Evolutionary conservation across 345 rosid genomes (phyloP), one percentile per base, ranked within the genome.

Genomic region (Physaria fendleri): DNA sequence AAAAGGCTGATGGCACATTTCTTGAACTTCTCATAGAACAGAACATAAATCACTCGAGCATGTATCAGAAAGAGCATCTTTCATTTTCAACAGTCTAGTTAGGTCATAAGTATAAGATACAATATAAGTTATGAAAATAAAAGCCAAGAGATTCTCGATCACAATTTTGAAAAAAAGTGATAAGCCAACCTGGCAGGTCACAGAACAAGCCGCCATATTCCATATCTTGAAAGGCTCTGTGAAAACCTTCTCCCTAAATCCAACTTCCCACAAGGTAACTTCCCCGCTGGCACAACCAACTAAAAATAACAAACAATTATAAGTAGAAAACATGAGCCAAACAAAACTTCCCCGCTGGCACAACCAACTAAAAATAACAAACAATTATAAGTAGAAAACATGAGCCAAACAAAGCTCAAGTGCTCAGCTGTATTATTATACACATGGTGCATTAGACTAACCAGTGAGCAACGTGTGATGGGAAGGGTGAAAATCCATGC

Each of bases 401-500:
- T 14, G 45, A 56, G 5, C 22, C 43, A 33, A 54, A 34, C 30
- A 23, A 52, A 32, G 17, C 27, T 18, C 17, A 60, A 46, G 46
- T 18, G 17, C 30, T 24, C 54, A 72, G 33, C 38, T 22, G 44
- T 21, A 46, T 15, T 32, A 46, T 21, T 32, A 16, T 37, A 55
- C 52, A 14, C 41, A 59, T 13, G 24, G 51, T 24, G 69, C 44
- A 56, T 29, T 23, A 59, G 34, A 56, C 88, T 78, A 56, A 93
- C 99, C 97, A 53, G 91, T 87, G 72, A 93, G 95, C 71, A 83
- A 52, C 0, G 85, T 76, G 15, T 81, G 88, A 58, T 81, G 87
- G 9, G 76, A 68, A 74, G 99, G 97, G 76, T 83, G 94, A 63
- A 93, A 93, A 74, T 93, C 99, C 97, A 93, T 79, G 99, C 99